Conservation (phyloP, 2,329 filamentous ascomycete genomes). For the Xylaria sp. region DNA sequence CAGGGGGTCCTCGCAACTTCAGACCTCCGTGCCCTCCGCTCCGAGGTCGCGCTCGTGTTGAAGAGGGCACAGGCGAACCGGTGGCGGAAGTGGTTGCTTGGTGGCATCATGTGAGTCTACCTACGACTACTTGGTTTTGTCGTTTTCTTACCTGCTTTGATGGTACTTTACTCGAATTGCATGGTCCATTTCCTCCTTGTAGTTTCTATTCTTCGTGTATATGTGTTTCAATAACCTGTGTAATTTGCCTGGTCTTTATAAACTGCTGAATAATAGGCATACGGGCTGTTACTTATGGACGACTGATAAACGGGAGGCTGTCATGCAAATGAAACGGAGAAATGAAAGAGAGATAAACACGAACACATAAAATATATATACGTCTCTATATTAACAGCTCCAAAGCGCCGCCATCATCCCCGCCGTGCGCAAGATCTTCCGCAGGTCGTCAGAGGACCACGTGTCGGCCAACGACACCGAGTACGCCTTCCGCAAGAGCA, state of each 20-base stretch:
- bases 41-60: slow-evolving; percentile 57
- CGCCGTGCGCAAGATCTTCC: slow-evolving; percentile 63
- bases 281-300: neutral
- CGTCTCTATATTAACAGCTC: slow-evolving; percentile 22
- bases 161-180: neutral
- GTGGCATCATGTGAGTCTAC: slow-evolving; percentile 60
- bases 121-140: neutral
- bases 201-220: neutral
- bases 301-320: neutral
- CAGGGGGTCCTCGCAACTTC: slow-evolving; percentile 57
- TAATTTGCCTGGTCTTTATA: neutral
- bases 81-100: slow-evolving; percentile 65
- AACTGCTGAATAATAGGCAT: neutral
- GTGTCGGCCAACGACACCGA: slow-evolving; percentile 64
- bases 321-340: neutral
- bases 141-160: neutral
- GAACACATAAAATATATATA: neutral
- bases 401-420: slow-evolving; percentile 54
- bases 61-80: slow-evolving; percentile 60
- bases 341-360: neutral
- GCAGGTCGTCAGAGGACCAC: slow-evolving; percentile 48
- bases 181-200: no score
- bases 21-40: slow-evolving; percentile 58
- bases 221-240: no score
- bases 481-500: slow-evolving; percentile 65